These are phyloP conservation scores for Silybum marianum DNA, from an alignment of 129 eudicot genomes.

Conservation along the genomic window DNA sequence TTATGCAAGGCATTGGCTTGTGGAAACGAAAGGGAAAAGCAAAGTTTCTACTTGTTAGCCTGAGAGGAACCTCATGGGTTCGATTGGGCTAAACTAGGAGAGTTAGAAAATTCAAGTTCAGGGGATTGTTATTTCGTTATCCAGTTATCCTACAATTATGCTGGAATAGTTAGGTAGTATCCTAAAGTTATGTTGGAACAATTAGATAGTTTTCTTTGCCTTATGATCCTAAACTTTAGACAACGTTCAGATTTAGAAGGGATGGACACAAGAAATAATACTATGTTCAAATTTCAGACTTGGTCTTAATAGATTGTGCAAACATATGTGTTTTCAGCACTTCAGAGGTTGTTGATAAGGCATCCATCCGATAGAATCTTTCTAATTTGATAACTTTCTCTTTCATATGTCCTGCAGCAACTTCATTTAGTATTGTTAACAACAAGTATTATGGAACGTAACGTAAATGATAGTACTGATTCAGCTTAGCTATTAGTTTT, in stretches of 20 bases:
- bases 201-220: neutral
- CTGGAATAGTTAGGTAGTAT: neutral
- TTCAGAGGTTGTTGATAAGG: neutral
- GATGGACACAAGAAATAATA: neutral
- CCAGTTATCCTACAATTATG: neutral
- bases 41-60: neutral
- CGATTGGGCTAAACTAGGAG: neutral
- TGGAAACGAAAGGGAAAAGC: neutral
- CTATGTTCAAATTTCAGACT: neutral
- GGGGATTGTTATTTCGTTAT: neutral
- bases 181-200: neutral
- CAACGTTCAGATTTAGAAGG: neutral
- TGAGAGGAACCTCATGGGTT: neutral
- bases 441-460: neutral
- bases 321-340: neutral
- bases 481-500: neutral
- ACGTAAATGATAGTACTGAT: neutral
- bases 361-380: neutral
- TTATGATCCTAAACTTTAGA: neutral
- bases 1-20: neutral
- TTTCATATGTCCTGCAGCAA: neutral
- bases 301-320: neutral
- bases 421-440: neutral
- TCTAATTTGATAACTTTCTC: neutral
- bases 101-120: neutral